Evolutionary conservation across 768 basidiomycete species (phyloP), one percentile per base, ranked within the genome.

Genomic region (Phlebiopsis gigantea): DNA sequence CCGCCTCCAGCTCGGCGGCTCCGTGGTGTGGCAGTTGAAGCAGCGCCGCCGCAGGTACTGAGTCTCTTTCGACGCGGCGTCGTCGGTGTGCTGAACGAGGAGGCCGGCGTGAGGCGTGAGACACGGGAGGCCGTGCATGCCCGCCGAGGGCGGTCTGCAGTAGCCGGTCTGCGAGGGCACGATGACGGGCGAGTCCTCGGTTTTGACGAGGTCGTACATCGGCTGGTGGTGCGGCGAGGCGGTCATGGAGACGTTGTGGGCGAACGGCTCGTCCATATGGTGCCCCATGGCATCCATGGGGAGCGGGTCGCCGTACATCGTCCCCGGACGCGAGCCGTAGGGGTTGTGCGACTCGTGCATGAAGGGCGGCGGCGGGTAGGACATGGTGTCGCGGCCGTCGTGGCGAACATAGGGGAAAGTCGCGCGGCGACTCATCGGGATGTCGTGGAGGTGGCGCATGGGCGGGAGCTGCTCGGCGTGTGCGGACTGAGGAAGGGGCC

Each of bases 1-100:
- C 45, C 91, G 83, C 53, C 91, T 85, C 91, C 91, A 93, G 24
- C 83, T 85, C 6, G 91, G 91, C 0, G 91, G 91, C 68, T 93
- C 91, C 1, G 91, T 93, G 19, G 91, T 91, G 68, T 91, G 90
- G 74, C 91, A 93, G 72, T 93, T 93, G 78, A 87, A 90, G 74
- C 91, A 93, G 8, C 90, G 79, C 39, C 91, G 79, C 22, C 91
- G 88, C 55, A 93, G 85, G 68, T 90, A 92, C 72, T 93, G 91
- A 0, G 91, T 93, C 70, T 93, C 91, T 71, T 93, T 93, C 43
- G 85, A 87, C 1, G 90, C 88, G 14, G 91, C 91, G 67, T 93
- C 91, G 72, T 93, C 91, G 0, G 91, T 93, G 74, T 93, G 88
- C 69, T 90, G 90, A 6, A 93, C 86, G 55, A 83, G 82, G 31